A percentile compares a stretch with the other conserved stretches of the same genome.
These are phyloP conservation scores for Colletotrichum godetiae DNA, from an alignment of 2,329 filamentous ascomycete species.

Conservation along the genomic window DNA sequence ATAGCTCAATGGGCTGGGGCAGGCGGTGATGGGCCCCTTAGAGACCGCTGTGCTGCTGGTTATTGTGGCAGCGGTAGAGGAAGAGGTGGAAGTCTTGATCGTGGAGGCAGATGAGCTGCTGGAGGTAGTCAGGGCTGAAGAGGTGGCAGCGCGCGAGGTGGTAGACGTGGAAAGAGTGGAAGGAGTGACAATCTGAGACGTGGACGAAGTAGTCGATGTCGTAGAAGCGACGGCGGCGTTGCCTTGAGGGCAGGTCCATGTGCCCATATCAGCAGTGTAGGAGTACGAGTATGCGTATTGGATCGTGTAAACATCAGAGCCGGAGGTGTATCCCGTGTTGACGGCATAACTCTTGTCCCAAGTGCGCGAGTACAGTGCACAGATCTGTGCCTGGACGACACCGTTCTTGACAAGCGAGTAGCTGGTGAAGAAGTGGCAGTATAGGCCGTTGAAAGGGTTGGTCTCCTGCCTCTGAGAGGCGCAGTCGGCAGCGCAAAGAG, in stretches of 20 bases:
- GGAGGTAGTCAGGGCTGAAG: neutral
- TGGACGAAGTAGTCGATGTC: neutral
- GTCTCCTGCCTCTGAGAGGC: constrained; percentile 5
- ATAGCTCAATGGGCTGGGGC: constrained; percentile 16
- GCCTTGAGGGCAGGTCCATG: neutral
- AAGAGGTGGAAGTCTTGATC: neutral
- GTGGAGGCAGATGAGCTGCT: neutral
- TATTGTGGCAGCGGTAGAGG: neutral
- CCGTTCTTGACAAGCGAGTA: constrained; percentile 19
- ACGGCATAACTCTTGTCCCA: constrained; percentile 17
- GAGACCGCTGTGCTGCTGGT: neutral
- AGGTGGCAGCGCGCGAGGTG: neutral
- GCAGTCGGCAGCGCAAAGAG: constrained; percentile 18
- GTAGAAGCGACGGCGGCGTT: neutral
- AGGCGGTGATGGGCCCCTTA: neutral
- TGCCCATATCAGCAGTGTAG: neutral
- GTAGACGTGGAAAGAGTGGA: neutral
- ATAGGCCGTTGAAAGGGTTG: constrained; percentile 10
- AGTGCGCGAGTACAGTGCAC: constrained; percentile 15
- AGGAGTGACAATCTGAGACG: neutral
- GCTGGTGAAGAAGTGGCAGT: constrained; percentile 20
- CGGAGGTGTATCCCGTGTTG: constrained; percentile 15
- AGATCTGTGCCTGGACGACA: constrained; percentile 15
- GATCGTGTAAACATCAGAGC: constrained; percentile 19
- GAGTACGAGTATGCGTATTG: constrained; percentile 17